A percentile compares a stretch with the other conserved stretches of the same genome.
Conservation (phyloP, 768 basidiomycete genomes). For the Amanita rubescens region DNA sequence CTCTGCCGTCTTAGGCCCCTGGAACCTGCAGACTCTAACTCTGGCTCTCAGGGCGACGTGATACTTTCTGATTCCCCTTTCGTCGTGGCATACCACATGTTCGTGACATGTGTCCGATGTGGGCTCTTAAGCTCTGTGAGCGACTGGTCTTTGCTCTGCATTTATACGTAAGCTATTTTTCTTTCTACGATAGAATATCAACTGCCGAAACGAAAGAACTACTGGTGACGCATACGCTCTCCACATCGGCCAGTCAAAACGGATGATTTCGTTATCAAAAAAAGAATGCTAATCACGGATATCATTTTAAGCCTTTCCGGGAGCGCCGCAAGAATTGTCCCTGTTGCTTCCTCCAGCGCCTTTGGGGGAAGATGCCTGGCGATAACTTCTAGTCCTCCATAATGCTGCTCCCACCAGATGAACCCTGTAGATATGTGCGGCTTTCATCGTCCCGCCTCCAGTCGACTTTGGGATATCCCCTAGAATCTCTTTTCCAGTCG, state of each 20-base stretch:
- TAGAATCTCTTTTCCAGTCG: constrained; percentile 12
- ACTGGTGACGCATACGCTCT: not conserved
- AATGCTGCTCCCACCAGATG: not conserved
- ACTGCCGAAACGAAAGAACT: not conserved
- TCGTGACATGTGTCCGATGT: not conserved
- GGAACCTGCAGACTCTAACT: no score
- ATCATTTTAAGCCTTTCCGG: constrained; percentile 9
- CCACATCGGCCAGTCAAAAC: not conserved
- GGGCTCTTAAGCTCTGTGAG: not conserved
- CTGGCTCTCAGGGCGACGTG: no score
- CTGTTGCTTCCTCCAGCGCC: not conserved
- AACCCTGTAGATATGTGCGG: not conserved
- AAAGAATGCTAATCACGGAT: no score
- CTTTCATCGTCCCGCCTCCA: not conserved
- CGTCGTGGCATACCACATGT: not conserved
- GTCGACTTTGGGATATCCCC: constrained; percentile 1
- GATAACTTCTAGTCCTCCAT: not conserved
- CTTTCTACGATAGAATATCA: not conserved
- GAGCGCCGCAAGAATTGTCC: not conserved
- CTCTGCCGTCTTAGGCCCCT: no score
- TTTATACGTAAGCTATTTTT: not conserved
- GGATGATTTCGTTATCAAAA: not conserved
- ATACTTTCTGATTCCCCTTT: not conserved
- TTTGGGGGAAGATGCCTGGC: not conserved
- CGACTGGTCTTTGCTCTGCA: not conserved